Evolutionary conservation across 179 eudicot species (phyloP).

Genomic region (Kewa caespitosa): DNA sequence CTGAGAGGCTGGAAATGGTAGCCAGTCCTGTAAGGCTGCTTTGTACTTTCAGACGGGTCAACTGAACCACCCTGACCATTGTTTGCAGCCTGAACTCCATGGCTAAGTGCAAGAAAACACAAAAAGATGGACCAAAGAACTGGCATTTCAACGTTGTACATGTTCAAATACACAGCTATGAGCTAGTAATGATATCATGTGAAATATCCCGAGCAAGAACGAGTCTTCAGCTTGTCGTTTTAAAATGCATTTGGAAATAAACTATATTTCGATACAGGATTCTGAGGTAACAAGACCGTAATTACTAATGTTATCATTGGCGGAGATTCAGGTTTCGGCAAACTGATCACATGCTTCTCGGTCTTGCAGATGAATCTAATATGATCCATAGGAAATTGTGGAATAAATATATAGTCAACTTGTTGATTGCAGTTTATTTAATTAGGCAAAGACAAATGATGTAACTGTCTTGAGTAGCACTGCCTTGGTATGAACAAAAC

Average conservation of each 20-base stretch:
- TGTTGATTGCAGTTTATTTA: neutral
- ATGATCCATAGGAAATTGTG: neutral
- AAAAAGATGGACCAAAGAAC: slow-evolving; percentile 18
- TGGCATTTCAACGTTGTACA: slow-evolving; percentile 7
- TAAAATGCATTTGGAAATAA: slow-evolving; percentile 1
- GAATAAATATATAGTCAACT: neutral
- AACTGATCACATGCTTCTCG: slow-evolving; percentile 12
- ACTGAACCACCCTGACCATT: slow-evolving; percentile 2
- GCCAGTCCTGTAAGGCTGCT: slow-evolving; percentile 36
- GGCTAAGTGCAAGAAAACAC: slow-evolving; percentile 16
- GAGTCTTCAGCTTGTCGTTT: slow-evolving; percentile 12
- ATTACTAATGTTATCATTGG: neutral
- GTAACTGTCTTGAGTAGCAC: no score
- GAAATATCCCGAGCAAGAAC: neutral
- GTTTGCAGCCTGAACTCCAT: slow-evolving; percentile 21
- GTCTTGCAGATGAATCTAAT: neutral
- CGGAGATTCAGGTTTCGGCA: neutral
- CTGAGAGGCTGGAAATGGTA: slow-evolving; percentile 52
- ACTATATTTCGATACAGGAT: neutral
- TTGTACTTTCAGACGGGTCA: neutral
- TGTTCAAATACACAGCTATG: neutral
- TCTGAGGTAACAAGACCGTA: neutral
- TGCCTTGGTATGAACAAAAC: no score
- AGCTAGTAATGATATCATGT: neutral
- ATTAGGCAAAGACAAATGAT: neutral